Conservation (phyloP, 257 asterid species). For the Fraxinus americana region DNA sequence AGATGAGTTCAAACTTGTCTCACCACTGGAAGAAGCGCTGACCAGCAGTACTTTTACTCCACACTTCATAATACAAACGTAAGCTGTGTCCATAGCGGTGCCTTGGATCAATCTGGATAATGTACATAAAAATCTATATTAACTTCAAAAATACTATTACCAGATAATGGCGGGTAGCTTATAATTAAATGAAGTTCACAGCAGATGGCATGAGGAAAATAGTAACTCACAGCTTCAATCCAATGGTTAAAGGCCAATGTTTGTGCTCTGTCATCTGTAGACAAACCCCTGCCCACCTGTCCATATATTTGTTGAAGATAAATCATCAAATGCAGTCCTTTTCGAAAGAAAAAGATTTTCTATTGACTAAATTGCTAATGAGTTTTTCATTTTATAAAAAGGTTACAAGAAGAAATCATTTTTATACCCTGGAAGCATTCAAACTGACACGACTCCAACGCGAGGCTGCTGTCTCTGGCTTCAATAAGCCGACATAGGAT, state of each 20-base stretch:
- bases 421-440: constrained; percentile 82
- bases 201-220: not conserved
- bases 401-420: not conserved
- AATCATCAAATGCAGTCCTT: not conserved
- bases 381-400: not conserved
- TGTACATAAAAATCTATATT: not conserved
- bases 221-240: constrained; percentile 88
- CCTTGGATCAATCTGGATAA: constrained; percentile 67
- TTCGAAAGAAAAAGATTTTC: constrained; percentile 22
- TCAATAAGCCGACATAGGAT: constrained; percentile 76
- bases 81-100: constrained; percentile 82
- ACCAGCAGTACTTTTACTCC: constrained; percentile 56
- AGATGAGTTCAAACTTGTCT: constrained; percentile 24
- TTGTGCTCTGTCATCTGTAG: constrained; percentile 77
- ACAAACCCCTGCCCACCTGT: constrained; percentile 92
- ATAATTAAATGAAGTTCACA: not conserved
- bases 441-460: constrained; percentile 78
- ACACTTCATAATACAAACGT: constrained; percentile 57
- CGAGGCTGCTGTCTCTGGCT: constrained; percentile 81
- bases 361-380: constrained; percentile 5
- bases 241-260: constrained; percentile 93
- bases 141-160: no score
- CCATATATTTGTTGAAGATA: constrained; percentile 24
- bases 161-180: not conserved
- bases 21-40: constrained; percentile 89